Base-by-base conservation (phyloP, 1,139 yeast genomes). In the Pneumocystis wakefieldiae region DNA sequence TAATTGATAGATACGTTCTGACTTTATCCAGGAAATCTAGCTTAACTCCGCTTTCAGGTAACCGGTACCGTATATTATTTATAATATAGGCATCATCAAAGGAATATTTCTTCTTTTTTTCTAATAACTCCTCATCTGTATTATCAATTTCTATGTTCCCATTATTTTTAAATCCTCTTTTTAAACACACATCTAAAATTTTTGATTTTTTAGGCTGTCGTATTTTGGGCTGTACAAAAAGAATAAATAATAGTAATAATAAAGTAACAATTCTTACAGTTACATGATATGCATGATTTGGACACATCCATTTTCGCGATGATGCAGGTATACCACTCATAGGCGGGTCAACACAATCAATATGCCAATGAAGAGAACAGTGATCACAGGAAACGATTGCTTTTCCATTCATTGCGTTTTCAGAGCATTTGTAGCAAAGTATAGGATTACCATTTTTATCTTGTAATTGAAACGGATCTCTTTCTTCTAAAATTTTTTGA, bases 271-370 rank as follows among this genome's bases (percentile, higher is more conserved):
- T 32, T 60, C 76, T 72, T 2, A 80, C 80, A 3, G 82, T 70
- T 8, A 85, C 75, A 61, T 80, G 79, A 60, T 83, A 88, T 15
- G 83, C 81, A 74, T 92, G 98, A 69, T 87, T 84, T 0, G 97
- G 98, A 72, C 98, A 92, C 74, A 83, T 84, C 98, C 98, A 92
- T 71, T 87, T 87, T 58, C 81, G 79, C 1, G 95, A 94, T 57
- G 89, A 74, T 32, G 87, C 83, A 70, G 89, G 88, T n/a, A 86
- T 82, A 7, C 85, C 79, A 29, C 87, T 80, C 70, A 88, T 75
- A 1, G 96, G 96, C 10, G 88, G 87, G 59, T 80, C 79, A 14
- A 92, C 74, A 73, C 98, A 92, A 74, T 92, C 97, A 60, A 91
- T 75, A 73, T 92, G 98, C 95, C 96, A 92, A 15, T 85, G 81